Evolutionary conservation across 805 yeast species (phyloP), one percentile per base, ranked within the genome.

Genomic region (Metschnikowia colocasiae): DNA sequence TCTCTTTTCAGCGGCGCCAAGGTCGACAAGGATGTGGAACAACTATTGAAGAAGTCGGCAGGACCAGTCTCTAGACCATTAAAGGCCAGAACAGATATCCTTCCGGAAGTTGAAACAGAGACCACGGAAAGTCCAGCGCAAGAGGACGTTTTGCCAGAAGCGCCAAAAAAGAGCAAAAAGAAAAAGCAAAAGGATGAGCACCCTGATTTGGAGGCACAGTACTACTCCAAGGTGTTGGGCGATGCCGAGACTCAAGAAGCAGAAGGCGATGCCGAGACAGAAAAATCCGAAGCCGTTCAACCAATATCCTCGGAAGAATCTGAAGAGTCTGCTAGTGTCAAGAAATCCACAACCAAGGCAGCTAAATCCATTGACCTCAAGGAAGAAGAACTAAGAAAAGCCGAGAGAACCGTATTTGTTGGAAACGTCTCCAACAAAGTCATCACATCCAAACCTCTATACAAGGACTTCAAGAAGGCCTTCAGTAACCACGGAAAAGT

Each of bases 341-440:
- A 22, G 16, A 27, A 39, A 12, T 19, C 42, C n/a, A 15, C 42
- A 27, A n/a, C 53, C 12, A 56, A 54, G 22, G 59, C 59, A 2
- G 84, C 86, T 32, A 76, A 74, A 53, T 65, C 69, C 3, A 58
- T 82, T 39, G 85, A 85, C 65, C 65, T 84, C 50, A 83, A 83
- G 61, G 83, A 81, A 52, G 68, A 68, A n/a, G 96, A 89, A 62
- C 70, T 86, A 41, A 87, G 80, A 56, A 87, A 87, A 64, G 95
- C 96, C 5, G 88, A 85, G 54, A 77, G 84, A 56, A 89, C 96
- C 0, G 73, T 92, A 0, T 94, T 94, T 59, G 83, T 94, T 8
- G 98, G 97, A 37, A 94, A 94, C 63, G 79, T 92, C 12, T 79
- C 87, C 29, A 68, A 81, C 33, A 60, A 69, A 1, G 89, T 83